These are phyloP conservation scores for Fabrea salina DNA, from an alignment of 169 alveolate species.

Conservation along the genomic window DNA sequence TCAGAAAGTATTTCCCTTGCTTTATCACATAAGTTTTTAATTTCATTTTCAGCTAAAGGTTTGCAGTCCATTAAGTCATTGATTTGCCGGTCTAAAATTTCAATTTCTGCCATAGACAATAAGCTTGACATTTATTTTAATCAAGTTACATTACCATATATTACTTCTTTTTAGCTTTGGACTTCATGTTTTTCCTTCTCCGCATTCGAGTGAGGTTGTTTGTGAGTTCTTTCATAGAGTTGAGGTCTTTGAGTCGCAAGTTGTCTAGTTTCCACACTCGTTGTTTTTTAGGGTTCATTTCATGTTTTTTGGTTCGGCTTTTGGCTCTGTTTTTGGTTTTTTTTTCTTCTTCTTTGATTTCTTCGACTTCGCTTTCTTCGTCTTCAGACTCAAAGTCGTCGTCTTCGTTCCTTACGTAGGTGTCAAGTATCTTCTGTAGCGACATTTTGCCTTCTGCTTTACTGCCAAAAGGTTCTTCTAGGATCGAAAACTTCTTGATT, in stretches of 20 bases:
- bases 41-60: constrained; percentile 63
- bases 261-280: constrained; percentile 41
- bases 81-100: constrained; percentile 51
- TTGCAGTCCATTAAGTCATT: constrained; percentile 56
- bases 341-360: constrained; percentile 37
- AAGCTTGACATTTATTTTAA: not conserved
- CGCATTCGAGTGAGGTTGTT: not conserved
- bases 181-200: not conserved
- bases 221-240: constrained; percentile 38
- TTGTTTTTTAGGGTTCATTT: constrained; percentile 25
- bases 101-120: not conserved
- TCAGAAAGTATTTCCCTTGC: constrained; percentile 80
- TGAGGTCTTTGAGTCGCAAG: constrained; percentile 29
- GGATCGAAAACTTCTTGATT: not conserved
- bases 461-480: constrained; percentile 24
- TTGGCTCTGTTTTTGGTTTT: not conserved
- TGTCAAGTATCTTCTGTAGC: not conserved
- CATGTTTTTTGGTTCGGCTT: constrained; percentile 9
- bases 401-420: not conserved
- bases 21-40: constrained; percentile 67
- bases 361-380: constrained; percentile 37
- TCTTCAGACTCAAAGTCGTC: constrained; percentile 15
- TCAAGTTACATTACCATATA: too few relatives aligned
- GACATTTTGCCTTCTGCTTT: not conserved
- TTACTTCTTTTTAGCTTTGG: not conserved